Base-by-base conservation (phyloP, 2,329 filamentous ascomycete species). In the Paraphoma sp. region DNA sequence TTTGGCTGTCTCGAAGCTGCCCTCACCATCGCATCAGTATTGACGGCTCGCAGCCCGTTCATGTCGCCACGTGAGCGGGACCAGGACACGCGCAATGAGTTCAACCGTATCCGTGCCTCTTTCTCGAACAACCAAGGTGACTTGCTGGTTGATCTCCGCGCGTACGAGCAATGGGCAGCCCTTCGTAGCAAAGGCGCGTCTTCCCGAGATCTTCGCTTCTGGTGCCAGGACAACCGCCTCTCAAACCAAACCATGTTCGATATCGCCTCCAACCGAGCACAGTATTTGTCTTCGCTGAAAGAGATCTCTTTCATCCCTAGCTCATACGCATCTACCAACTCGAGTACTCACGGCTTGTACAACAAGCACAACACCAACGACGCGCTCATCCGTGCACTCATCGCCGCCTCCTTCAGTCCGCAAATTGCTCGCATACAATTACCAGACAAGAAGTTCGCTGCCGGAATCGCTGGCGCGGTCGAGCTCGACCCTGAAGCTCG, bases 401-500 rank as follows among this genome's bases (percentile, higher is more conserved):
- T 82, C 8, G 82, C 83, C 1, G 82, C 78, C 12, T 76, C 82
- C 3, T 83, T 85, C 75, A 81, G 81, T 41, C 95, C 95, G 0
- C 94, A 98, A 77, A 87, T 97, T 62, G 93, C 93, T 12, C 87
- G 93, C 51, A 97, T 99, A 72, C 89, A 93, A 63, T 92, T 97
- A 65, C 95, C 95, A 0, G 92, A 97, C 78, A 96, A 96, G 81
- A 98, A 97, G 76, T 99, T 96, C 76, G 91, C 91, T 11, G 87
- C 89, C 36, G 92, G 91, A 2, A 86, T 96, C 61, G 91, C 92
- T 1, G 95, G 95, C 7, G 92, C 95, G 0, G 91, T 98, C 1
- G 94, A 95, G 74, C 83, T 97, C 6, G 95, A 99, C 72, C 94
- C 94, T 0, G 94, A 98, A 77, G 94, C 94, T 4, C 85, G 88